Conservation (phyloP, 192 early-diverging fungal genomes). For the Gryganskiella cystojenkinii region DNA sequence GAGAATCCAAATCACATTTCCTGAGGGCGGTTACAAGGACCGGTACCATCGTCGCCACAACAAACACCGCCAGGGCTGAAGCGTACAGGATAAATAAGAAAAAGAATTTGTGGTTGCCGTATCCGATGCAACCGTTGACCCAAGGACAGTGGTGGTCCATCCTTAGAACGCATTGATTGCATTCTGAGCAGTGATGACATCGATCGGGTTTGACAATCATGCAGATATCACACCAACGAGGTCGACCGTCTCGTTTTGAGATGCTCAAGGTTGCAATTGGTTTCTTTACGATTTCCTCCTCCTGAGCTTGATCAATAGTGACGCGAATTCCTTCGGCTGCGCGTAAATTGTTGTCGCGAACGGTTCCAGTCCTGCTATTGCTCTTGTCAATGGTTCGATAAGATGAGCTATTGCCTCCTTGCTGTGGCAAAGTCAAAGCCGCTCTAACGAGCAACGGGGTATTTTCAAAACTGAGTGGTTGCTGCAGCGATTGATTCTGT, state of each 20-base stretch:
- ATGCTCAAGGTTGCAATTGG: constrained; percentile 35
- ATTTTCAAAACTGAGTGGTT: neutral
- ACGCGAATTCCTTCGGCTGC: too few species aligned
- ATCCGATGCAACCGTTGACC: constrained; percentile 65
- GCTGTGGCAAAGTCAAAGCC: too few species aligned
- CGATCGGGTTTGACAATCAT: constrained; percentile 62
- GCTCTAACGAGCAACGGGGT: constrained; percentile 33
- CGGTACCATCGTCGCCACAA: constrained; percentile 55
- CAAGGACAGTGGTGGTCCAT: constrained; percentile 64
- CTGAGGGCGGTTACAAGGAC: constrained; percentile 8
- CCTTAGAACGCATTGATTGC: constrained; percentile 60
- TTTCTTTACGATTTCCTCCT: neutral
- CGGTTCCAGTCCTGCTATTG: too few species aligned
- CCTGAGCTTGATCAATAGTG: neutral
- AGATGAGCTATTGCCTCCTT: too few species aligned
- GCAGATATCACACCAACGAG: constrained; percentile 51
- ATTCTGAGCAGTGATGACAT: constrained; percentile 64
- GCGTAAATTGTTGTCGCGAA: too few species aligned
- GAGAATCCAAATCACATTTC: constrained; percentile 10
- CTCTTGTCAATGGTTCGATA: too few species aligned
- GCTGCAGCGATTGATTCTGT: neutral
- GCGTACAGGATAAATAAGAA: constrained; percentile 60
- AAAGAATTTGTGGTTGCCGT: constrained; percentile 60
- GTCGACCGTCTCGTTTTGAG: constrained; percentile 29
- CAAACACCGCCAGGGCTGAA: constrained; percentile 46